These are phyloP conservation scores for Ophiostoma populinum DNA, from an alignment of 2,329 filamentous ascomycete genomes.

Conservation along the genomic window DNA sequence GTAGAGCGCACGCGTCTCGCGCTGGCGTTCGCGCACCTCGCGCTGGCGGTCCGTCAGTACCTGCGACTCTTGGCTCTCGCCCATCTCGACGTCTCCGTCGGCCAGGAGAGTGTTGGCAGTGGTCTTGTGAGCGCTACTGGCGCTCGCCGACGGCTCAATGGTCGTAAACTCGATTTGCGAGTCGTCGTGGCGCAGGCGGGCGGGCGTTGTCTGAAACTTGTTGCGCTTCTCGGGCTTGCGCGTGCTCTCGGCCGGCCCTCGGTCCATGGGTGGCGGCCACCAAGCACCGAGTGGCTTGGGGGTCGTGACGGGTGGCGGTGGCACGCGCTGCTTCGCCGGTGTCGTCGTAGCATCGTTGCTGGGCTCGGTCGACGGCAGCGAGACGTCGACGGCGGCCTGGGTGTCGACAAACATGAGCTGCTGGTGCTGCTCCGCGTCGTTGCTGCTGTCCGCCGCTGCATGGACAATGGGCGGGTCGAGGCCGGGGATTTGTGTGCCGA, in stretches of 20 bases:
- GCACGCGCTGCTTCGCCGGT: constrained; percentile 13
- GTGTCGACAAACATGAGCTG: constrained; percentile 28
- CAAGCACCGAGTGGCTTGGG: constrained; percentile 5
- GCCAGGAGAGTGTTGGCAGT: background rate
- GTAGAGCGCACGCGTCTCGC: constrained; percentile 48
- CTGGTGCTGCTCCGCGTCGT: too few species aligned
- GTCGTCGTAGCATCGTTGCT: constrained; percentile 9
- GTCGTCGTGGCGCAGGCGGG: constrained; percentile 55
- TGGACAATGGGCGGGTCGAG: constrained; percentile 22
- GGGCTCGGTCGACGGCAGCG: constrained; percentile 14
- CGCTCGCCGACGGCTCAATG: constrained; percentile 32
- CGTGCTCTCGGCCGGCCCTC: background rate
- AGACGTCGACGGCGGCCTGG: constrained; percentile 25
- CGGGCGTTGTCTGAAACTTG: constrained; percentile 15
- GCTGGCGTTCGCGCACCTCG: constrained; percentile 59
- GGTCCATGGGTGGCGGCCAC: constrained; percentile 6
- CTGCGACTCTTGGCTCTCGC: constrained; percentile 49
- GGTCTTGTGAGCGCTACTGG: constrained; percentile 20
- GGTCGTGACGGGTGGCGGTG: too few species aligned
- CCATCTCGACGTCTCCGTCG: background rate
- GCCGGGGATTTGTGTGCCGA: constrained; percentile 29
- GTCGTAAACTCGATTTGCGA: constrained; percentile 65
- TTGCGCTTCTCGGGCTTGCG: constrained; percentile 6
- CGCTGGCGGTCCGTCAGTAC: constrained; percentile 62
- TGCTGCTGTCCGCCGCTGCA: constrained; percentile 20